These are phyloP conservation scores for Ustilago crameri DNA, from an alignment of 1,284 basidiomycete species.

Conservation along the genomic window DNA sequence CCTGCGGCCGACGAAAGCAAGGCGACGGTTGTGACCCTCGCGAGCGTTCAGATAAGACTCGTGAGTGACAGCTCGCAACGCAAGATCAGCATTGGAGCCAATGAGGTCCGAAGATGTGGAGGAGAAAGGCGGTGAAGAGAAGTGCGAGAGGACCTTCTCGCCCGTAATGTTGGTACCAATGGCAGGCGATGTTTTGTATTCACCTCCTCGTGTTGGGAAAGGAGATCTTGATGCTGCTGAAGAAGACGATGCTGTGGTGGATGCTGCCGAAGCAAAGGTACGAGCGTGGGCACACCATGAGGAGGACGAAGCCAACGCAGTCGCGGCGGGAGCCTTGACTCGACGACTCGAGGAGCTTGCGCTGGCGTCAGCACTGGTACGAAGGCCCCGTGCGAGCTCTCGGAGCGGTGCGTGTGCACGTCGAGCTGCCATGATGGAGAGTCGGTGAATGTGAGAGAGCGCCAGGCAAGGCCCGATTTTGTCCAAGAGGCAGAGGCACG, in stretches of 20 bases:
- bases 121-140: slow-evolving; percentile 39
- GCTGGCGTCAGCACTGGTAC: slow-evolving; percentile 1
- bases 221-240: slow-evolving; percentile 25
- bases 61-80: slow-evolving; percentile 59
- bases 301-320: slow-evolving; percentile 12
- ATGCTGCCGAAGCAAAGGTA: slow-evolving; percentile 26
- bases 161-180: slow-evolving; percentile 32
- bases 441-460: background rate
- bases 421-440: slow-evolving; percentile 27
- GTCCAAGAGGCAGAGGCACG: background rate
- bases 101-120: slow-evolving; percentile 37
- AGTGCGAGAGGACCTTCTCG: slow-evolving; percentile 39
- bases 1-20: slow-evolving; percentile 63
- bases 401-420: slow-evolving; percentile 18
- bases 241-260: slow-evolving; percentile 24
- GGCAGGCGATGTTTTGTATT: slow-evolving; percentile 16
- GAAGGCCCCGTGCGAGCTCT: slow-evolving; percentile 12
- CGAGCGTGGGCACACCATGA: slow-evolving; percentile 8
- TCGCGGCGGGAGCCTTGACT: background rate
- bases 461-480: background rate
- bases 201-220: slow-evolving; percentile 9
- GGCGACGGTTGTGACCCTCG: slow-evolving; percentile 61
- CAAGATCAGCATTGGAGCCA: slow-evolving; percentile 49
- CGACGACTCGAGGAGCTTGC: slow-evolving; percentile 13
- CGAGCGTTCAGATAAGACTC: slow-evolving; percentile 57